Conservation (phyloP, 1,284 basidiomycete species). For the Meripilus lineatus region DNA sequence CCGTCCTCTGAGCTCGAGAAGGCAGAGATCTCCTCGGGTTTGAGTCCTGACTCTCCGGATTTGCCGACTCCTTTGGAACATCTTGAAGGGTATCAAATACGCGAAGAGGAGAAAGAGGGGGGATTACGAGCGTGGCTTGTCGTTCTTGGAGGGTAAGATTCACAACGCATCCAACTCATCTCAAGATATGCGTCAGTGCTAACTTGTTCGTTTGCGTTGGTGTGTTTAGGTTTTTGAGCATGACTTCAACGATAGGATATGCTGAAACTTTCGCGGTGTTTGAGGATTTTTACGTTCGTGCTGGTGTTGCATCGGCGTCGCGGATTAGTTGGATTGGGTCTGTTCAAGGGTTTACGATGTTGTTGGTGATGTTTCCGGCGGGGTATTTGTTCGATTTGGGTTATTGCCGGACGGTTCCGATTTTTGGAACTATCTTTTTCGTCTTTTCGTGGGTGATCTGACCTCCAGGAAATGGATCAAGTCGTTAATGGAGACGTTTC, state of each 20-base stretch:
- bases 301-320: constrained; percentile 16
- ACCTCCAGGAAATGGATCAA: not conserved
- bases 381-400: constrained; percentile 22
- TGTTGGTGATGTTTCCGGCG: constrained; percentile 13
- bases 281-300: constrained; percentile 19
- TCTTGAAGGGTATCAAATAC: too few relatives aligned
- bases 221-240: too few relatives aligned
- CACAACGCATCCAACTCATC: not conserved
- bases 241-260: constrained; percentile 3
- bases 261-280: constrained; percentile 17
- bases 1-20: too few relatives aligned
- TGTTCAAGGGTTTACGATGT: constrained; percentile 20
- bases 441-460: constrained; percentile 16
- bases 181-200: not conserved
- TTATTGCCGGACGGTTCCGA: constrained; percentile 14
- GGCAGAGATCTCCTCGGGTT: too few relatives aligned
- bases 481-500: not conserved
- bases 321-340: constrained; percentile 25
- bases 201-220: constrained; percentile 25
- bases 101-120: too few relatives aligned
- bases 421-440: constrained; percentile 16
- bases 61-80: too few relatives aligned
- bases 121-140: constrained; percentile 8
- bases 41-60: too few relatives aligned
- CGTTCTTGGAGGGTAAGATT: constrained; percentile 7